phyloP scores from a whole-genome alignment of 169 alveolate species.

The Amoebophrya sp. region DNA sequence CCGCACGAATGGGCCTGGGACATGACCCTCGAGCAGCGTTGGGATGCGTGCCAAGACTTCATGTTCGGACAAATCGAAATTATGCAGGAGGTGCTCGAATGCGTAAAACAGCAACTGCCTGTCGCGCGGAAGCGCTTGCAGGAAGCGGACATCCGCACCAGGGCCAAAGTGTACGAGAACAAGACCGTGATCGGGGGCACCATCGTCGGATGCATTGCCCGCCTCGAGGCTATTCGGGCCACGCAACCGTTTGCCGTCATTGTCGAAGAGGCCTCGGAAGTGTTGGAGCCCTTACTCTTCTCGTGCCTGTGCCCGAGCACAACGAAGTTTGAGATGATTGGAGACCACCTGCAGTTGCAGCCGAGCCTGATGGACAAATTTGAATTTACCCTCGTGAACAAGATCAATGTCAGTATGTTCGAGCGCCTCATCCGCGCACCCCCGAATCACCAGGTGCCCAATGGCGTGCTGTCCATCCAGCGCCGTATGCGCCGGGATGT shows the following conservation, averaged over 20 bases:
- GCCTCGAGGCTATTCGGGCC: conserved; percentile 40
- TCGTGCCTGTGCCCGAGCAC: conserved; percentile 35
- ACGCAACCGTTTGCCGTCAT: conserved; percentile 39
- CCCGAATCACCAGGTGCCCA: conserved; percentile 31
- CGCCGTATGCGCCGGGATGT: conserved; percentile 38
- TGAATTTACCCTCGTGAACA: background rate
- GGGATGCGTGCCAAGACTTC: conserved; percentile 37
- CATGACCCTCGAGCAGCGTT: conserved; percentile 31
- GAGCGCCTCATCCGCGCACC: conserved; percentile 42
- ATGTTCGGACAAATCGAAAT: background rate
- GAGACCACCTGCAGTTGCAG: conserved; percentile 41
- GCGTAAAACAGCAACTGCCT: background rate
- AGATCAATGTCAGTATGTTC: conserved; percentile 30
- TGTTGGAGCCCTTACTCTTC: conserved; percentile 42
- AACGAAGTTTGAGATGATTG: conserved; percentile 39
- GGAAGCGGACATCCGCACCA: conserved; percentile 36
- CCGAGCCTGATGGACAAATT: conserved; percentile 40
- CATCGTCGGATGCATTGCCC: conserved; percentile 41
- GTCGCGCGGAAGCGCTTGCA: conserved; percentile 1
- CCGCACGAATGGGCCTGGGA: background rate
- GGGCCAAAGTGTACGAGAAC: conserved; percentile 32
- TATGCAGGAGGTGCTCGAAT: background rate
- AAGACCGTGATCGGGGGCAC: conserved; percentile 41
- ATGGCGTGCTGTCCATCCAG: conserved; percentile 35
- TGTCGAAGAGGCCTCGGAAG: conserved; percentile 40